Conservation (phyloP, 805 yeast species). For the Candida ipomoeae region DNA sequence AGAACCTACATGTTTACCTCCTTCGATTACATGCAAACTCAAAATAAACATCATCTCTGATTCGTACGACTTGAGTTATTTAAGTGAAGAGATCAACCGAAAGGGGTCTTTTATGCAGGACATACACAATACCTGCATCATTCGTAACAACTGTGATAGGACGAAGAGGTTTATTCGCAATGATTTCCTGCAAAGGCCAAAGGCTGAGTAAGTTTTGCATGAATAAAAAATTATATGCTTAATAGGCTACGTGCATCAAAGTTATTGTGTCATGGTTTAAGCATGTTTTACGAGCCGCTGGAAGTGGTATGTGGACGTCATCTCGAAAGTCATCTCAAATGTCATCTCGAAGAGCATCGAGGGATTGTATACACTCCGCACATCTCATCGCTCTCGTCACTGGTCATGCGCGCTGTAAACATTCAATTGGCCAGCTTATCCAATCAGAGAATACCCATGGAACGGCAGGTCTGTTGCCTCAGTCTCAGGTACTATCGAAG, state of each 20-base stretch:
- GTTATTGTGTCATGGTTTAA: not conserved
- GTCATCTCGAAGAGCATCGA: not conserved
- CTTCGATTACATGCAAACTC: too few relatives aligned
- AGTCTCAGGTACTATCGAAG: too few relatives aligned
- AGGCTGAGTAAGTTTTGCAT: not conserved
- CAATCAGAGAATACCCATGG: not conserved
- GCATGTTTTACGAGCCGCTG: not conserved
- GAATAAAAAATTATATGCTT: not conserved
- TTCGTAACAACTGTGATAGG: too few relatives aligned
- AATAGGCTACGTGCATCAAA: not conserved
- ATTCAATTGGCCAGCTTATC: not conserved
- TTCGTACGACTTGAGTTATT: too few relatives aligned
- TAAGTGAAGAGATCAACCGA: too few relatives aligned
- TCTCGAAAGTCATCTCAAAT: not conserved
- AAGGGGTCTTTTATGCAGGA: too few relatives aligned
- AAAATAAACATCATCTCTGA: too few relatives aligned
- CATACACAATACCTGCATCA: too few relatives aligned
- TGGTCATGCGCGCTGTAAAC: not conserved
- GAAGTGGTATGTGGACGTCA: not conserved
- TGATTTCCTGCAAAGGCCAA: too few relatives aligned
- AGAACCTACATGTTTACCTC: too few relatives aligned
- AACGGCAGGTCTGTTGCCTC: not conserved
- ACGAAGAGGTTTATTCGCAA: too few relatives aligned
- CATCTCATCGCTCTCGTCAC: not conserved
- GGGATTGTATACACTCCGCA: not conserved